Evolutionary conservation across 2,329 filamentous ascomycete genomes (phyloP), one percentile per base, ranked within the genome.

Genomic region (Leptosphaerulina australis): DNA sequence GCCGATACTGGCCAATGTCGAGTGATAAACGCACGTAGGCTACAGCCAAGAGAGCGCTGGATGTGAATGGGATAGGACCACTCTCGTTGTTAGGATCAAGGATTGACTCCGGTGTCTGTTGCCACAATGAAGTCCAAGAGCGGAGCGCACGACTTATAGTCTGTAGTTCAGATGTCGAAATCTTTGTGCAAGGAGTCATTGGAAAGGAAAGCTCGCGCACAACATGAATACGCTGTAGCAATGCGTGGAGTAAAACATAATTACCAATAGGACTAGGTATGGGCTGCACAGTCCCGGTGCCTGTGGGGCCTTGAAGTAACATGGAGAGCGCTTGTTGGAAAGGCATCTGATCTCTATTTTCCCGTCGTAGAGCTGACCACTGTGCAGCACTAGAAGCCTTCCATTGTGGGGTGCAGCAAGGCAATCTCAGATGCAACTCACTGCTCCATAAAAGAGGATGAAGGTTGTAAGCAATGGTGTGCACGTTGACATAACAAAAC

Each of bases 11-110:
- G 0, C 78, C 78, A 1, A 79, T 65, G 26, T 80, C 70, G 4
- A 80, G 67, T 18, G 78, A 74, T 2, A 80, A 70, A 4, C 77
- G 74, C 0, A 77, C 73, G 47, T 79, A 80, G 1, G 78, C 78
- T 0, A 80, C 69, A 0, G 74, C 74, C 0, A 79, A 66, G 0
- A 80, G 67, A 0, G 77, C 75, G 38, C 74, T 78, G 2, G 77
- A 79, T 0, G 76, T 80, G 50, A 72, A 72, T 0, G 69, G 67
- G 4, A 72, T 68, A 0, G 70, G 70, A 0, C 70, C 69, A 34
- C 68, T 70, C 11, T 68, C 63, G 37, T 72, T 70, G 36, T 70
- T 70, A 1, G 69, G 69, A 30, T 73, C 70, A 0, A 72, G 59
- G 11, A 67, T 70, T 0, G 67, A 71, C 47, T 72, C 69, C 1